phyloP scores from a whole-genome alignment of 2,329 filamentous ascomycete genomes.

The Cladosporium velox region DNA sequence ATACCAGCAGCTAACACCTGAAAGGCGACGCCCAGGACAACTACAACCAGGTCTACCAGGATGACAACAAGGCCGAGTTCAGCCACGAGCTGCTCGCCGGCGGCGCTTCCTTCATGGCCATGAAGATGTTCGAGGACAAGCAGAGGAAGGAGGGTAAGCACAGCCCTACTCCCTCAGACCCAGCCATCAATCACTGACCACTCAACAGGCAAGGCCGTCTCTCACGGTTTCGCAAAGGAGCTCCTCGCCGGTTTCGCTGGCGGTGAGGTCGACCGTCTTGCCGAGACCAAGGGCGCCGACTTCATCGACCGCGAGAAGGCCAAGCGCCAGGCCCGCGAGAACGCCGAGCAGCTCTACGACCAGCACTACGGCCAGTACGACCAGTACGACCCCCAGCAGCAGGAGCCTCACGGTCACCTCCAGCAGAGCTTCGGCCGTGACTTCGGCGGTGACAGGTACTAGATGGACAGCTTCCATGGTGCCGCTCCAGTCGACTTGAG shows the following conservation, averaged over 20 bases:
- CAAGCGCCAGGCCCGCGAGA: slow-evolving; percentile 47
- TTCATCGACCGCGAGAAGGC: slow-evolving; percentile 51
- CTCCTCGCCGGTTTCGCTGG: slow-evolving; percentile 70
- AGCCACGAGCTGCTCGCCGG: slow-evolving; percentile 75
- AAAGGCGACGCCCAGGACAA: slow-evolving; percentile 55
- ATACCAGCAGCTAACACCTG: background rate
- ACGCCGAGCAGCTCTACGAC: slow-evolving; percentile 51
- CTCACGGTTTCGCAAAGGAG: slow-evolving; percentile 77
- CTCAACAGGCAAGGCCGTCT: slow-evolving; percentile 68
- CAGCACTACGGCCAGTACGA: slow-evolving; percentile 49
- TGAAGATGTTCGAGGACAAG: slow-evolving; percentile 77
- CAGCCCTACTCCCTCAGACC: background rate
- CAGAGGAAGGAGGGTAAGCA: slow-evolving; percentile 66
- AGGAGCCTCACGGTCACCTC: slow-evolving; percentile 38
- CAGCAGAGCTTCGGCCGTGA: slow-evolving; percentile 27
- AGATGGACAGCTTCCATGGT: background rate
- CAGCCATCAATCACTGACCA: slow-evolving; percentile 46
- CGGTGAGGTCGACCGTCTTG: slow-evolving; percentile 74
- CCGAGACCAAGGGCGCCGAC: slow-evolving; percentile 58
- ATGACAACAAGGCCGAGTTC: slow-evolving; percentile 61
- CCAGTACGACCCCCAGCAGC: slow-evolving; percentile 50
- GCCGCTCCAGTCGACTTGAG: background rate
- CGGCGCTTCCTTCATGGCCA: slow-evolving; percentile 74
- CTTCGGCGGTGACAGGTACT: slow-evolving; percentile 11
- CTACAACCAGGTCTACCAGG: slow-evolving; percentile 57